Evolutionary conservation across 306 rosid genomes (phyloP), one percentile per base, ranked within the genome.

Genomic region (Acacia acuminata): DNA sequence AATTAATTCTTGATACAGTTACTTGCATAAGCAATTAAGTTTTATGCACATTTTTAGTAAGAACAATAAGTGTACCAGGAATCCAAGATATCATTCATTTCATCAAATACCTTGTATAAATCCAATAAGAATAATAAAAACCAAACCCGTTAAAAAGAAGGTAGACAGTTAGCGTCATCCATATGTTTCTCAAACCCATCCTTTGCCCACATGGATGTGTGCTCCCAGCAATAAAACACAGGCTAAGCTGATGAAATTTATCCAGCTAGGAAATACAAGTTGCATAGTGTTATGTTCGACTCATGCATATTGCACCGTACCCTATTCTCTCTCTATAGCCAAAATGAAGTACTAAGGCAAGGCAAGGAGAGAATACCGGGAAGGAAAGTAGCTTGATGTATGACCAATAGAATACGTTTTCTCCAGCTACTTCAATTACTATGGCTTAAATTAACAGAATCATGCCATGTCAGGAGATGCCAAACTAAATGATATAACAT

Each of bases 151-250:
- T 38, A 38, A 38, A 68, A 8, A 68, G 48, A 69, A 19, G 15
- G n/a, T 40, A 40, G 32, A 24, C 3, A 22, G 55, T 70, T 70
- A 25, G 75, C 34, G 43, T 22, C 16, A 48, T 70, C 34, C 53
- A 42, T n/a, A 43, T 43, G 53, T 43, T 70, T 70, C 9, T 22
- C 24, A 17, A 77, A 77, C 13, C 34, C 68, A 77, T 67, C 79
- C 67, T 25, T 61, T 17, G 71, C 32, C 34, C 25, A 65, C 27
- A 9, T 63, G 30, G 22, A 48, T 61, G 69, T 77, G 71, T 69
- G 36, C 70, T 66, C 34, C 66, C 76, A 75, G 58, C 68, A 20
- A 55, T 82, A 56, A 45, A 77, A 42, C 44, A 68, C 43, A 4
- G 47, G 17, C 50, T 38, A 38, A 8, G 34, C 47, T 53, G 66